These are phyloP conservation scores for Pichia sp. DNA, from an alignment of 1,139 yeast species.

Conservation along the genomic window DNA sequence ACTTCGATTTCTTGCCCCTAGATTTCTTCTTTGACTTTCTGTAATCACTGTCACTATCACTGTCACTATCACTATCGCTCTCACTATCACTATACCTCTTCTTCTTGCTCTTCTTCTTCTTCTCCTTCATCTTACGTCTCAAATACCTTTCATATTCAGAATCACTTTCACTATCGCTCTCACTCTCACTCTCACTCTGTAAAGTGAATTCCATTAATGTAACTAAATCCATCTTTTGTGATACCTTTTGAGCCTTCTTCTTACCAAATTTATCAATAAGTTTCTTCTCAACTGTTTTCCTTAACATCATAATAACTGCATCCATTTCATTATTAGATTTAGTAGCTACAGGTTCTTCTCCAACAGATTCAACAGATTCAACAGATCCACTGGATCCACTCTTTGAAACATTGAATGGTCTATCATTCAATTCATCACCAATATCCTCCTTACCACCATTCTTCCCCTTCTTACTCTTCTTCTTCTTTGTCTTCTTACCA, in stretches of 20 bases:
- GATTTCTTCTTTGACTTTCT: background rate
- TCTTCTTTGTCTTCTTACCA: background rate
- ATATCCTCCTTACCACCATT: background rate
- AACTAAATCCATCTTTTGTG: background rate
- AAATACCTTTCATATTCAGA: background rate
- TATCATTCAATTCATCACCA: background rate
- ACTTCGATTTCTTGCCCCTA: background rate
- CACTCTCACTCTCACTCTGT: constrained; percentile 5
- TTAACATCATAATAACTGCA: constrained; percentile 2
- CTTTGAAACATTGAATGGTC: constrained; percentile 7
- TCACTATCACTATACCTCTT: background rate
- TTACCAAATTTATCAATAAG: constrained; percentile 2
- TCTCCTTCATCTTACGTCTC: background rate
- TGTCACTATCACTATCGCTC: background rate
- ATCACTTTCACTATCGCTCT: background rate
- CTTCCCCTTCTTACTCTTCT: background rate
- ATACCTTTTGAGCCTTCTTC: constrained; percentile 3
- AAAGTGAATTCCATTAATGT: background rate
- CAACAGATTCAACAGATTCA: background rate
- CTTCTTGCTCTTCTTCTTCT: background rate
- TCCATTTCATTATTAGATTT: constrained; percentile 4
- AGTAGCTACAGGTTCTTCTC: background rate
- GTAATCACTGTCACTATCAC: background rate
- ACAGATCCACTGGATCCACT: background rate
- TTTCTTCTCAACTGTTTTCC: constrained; percentile 5